Evolutionary conservation across 2,329 filamentous ascomycete genomes (phyloP).

Genomic region (Tolypocladium paradoxum): DNA sequence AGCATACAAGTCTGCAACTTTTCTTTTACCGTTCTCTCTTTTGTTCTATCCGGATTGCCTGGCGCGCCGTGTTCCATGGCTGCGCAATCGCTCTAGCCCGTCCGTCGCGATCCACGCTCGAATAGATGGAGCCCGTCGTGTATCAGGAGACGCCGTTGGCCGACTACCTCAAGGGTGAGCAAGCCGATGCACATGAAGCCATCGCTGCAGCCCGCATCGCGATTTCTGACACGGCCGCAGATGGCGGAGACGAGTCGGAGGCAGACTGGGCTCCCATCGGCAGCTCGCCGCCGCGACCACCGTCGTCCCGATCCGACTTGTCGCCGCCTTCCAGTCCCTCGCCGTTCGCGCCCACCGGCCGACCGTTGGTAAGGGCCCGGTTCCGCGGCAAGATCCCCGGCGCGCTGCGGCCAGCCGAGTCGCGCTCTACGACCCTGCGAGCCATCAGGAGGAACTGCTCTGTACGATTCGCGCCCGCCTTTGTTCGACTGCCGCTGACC

Average conservation of each 20-base stretch:
- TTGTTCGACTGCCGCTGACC: neutral
- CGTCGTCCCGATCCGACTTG: slow-evolving; percentile 19
- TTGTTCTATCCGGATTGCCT: neutral
- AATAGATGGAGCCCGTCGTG: slow-evolving; percentile 68
- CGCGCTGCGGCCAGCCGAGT: slow-evolving; percentile 31
- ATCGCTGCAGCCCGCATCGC: neutral
- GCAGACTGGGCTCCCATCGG: slow-evolving; percentile 34
- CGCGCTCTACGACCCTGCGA: slow-evolving; percentile 25
- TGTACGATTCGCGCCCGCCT: slow-evolving; percentile 23
- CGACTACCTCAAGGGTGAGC: slow-evolving; percentile 74
- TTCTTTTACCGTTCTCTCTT: neutral
- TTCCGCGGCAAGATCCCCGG: slow-evolving; percentile 38
- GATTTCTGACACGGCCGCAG: slow-evolving; percentile 14
- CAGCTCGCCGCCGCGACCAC: slow-evolving; percentile 20
- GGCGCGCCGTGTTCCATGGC: slow-evolving; percentile 1
- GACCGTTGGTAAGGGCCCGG: slow-evolving; percentile 40
- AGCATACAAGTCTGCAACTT: neutral
- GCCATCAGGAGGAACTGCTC: slow-evolving; percentile 40
- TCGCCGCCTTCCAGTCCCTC: slow-evolving; percentile 37
- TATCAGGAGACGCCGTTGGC: slow-evolving; percentile 81
- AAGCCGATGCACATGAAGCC: neutral
- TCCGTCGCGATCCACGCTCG: slow-evolving; percentile 14
- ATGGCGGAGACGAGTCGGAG: slow-evolving; percentile 37
- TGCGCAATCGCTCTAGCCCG: slow-evolving; percentile 18
- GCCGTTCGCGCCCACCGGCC: slow-evolving; percentile 46